Evolutionary conservation across 2,329 filamentous ascomycete genomes (phyloP), one percentile per base, ranked within the genome.

Genomic region (Fusarium oligoseptatum): DNA sequence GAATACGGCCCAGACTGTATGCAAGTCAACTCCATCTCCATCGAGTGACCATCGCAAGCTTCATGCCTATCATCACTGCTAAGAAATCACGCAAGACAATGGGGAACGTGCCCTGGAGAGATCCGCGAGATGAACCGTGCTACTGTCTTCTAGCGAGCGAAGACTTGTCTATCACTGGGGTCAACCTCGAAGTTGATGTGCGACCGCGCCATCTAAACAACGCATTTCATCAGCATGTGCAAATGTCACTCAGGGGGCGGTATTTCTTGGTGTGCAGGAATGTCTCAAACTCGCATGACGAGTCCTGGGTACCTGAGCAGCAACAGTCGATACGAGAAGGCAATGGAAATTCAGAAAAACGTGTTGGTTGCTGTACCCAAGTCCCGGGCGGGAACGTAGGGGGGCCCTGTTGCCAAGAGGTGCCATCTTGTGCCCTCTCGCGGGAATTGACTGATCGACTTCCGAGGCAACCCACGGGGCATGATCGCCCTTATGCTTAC

Each of bases 11-110:
- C 90, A 0, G 88, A 93, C 64, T 88, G 93, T 74, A 94, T 95
- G 73, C 89, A 93, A 0, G 92, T 95, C 77, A 94, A 94, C 72
- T 88, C 89, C 2, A 90, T 95, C 15, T 93, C 56, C 93, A 92
- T 0, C 87, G 11, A 94, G 85, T 94, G 1, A 91, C 90, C 2
- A 67, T 64, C 55, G 64, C 63, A 0, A 45, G 62, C 15, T 34
- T 74, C 10, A 12, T 74, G 6, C 62, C 45, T 32, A 7, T 7
- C 0, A 73, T 92, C 74, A 85, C 90, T 0, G 90, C 90, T 3
- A 90, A 92, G 73, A 85, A 90, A 89, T 92, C 64, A 93, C 91
- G 71, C 84, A 89, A 52, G 70, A 85, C 83, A 2, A 89, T 91
- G 71, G 83, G 90, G 34, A 86, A 87, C 2, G 84, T 91, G 9